Conservation (phyloP, 2,329 filamentous ascomycete species). For the Falciphora oryzae region DNA sequence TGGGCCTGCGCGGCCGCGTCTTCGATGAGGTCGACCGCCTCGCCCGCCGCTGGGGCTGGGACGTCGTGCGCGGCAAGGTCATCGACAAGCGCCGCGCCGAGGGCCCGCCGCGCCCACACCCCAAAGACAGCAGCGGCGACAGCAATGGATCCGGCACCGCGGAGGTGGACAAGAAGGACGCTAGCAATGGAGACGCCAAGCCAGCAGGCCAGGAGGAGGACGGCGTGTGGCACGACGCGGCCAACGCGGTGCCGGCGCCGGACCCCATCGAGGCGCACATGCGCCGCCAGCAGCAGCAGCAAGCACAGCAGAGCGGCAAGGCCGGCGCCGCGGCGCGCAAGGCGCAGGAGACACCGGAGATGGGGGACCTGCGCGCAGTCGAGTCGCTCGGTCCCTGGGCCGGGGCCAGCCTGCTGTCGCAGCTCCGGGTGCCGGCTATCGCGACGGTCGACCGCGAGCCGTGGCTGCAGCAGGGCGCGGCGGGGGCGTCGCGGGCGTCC, state of each 20-base stretch:
- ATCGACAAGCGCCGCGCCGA: slow-evolving; percentile 48
- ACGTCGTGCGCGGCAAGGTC: slow-evolving; percentile 65
- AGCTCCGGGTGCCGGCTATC: slow-evolving; percentile 62
- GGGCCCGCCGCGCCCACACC: slow-evolving; percentile 17
- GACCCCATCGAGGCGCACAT: slow-evolving; percentile 57
- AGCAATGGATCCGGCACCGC: slow-evolving; percentile 18
- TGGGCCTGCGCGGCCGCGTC: slow-evolving; percentile 73
- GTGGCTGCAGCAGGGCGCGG: slow-evolving; percentile 62
- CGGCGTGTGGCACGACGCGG: slow-evolving; percentile 33
- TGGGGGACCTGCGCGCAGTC: slow-evolving; percentile 58
- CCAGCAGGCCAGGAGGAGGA: slow-evolving; percentile 13
- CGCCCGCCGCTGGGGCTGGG: slow-evolving; percentile 68
- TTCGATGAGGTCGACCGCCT: slow-evolving; percentile 67
- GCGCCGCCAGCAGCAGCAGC: slow-evolving; percentile 29
- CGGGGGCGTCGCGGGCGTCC: slow-evolving; percentile 52
- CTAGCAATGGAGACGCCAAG: slow-evolving; percentile 17
- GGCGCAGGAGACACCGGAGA: slow-evolving; percentile 30
- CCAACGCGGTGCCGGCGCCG: slow-evolving; percentile 38
- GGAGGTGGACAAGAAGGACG: background rate
- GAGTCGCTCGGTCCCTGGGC: slow-evolving; percentile 69
- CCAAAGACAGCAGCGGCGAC: slow-evolving; percentile 8
- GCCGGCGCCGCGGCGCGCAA: background rate
- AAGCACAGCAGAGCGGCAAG: background rate
- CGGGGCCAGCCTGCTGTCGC: slow-evolving; percentile 64
- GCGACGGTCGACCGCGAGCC: slow-evolving; percentile 66